Percentiles rank a stretch among this genome's conserved stretches.
phyloP scores from a whole-genome alignment of 805 yeast genomes.

The Zygosaccharomyces bailii region DNA sequence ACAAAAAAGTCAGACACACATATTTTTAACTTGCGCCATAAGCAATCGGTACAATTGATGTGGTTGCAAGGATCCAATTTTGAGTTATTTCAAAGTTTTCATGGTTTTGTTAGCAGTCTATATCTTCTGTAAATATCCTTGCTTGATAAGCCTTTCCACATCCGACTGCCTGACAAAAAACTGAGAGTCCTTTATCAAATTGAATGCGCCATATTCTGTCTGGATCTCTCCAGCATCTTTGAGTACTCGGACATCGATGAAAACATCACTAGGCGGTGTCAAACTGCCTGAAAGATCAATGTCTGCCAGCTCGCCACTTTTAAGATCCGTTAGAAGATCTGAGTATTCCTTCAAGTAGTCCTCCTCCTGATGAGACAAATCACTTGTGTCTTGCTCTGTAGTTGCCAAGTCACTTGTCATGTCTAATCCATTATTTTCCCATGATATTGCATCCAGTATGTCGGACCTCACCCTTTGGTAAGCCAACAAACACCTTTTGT shows the following conservation, averaged over 20 bases:
- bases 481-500: slow-evolving; percentile 85
- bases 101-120: slow-evolving; percentile 31
- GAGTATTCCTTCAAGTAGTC: slow-evolving; percentile 71
- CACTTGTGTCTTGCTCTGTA: slow-evolving; percentile 39
- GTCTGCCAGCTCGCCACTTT: slow-evolving; percentile 69
- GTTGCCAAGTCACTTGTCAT: slow-evolving; percentile 35
- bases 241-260: slow-evolving; percentile 88
- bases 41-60: slow-evolving; percentile 22
- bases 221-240: slow-evolving; percentile 96
- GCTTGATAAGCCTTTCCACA: slow-evolving; percentile 90
- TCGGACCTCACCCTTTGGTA: slow-evolving; percentile 72
- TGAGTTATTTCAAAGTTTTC: slow-evolving; percentile 34
- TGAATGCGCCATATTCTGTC: slow-evolving; percentile 95
- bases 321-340: slow-evolving; percentile 68
- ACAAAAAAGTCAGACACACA: not conserved
- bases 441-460: slow-evolving; percentile 60
- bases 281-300: slow-evolving; percentile 85
- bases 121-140: slow-evolving; percentile 82
- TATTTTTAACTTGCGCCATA: slow-evolving; percentile 1
- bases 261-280: slow-evolving; percentile 86
- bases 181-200: slow-evolving; percentile 87
- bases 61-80: slow-evolving; percentile 22
- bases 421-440: slow-evolving; percentile 56
- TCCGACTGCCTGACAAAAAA: slow-evolving; percentile 92
- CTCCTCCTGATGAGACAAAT: slow-evolving; percentile 72